Percentiles rank a stretch among this genome's conserved stretches.
Conservation (phyloP, 805 yeast genomes). For the Peterozyma toletana region DNA sequence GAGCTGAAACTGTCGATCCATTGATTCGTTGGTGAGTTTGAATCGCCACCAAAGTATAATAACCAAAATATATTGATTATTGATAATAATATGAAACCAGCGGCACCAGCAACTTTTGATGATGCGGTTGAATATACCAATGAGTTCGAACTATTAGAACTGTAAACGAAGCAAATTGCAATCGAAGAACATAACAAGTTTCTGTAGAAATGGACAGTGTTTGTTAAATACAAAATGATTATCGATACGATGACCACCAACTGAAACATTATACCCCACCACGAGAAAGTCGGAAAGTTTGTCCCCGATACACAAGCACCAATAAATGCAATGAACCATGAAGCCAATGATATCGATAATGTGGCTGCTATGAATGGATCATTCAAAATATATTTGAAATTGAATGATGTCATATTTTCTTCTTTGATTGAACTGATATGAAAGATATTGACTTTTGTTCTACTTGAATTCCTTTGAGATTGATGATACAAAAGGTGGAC, state of each 20-base stretch:
- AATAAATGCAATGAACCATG: constrained; percentile 84
- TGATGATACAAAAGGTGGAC: too few relatives aligned
- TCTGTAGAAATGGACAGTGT: constrained; percentile 65
- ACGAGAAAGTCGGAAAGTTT: constrained; percentile 71
- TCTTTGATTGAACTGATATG: too few relatives aligned
- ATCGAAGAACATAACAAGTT: constrained; percentile 46
- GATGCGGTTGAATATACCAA: constrained; percentile 65
- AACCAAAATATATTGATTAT: constrained; percentile 83
- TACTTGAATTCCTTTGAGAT: too few relatives aligned
- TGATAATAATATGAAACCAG: constrained; percentile 80
- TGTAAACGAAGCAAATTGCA: constrained; percentile 74
- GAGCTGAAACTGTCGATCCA: constrained; percentile 48
- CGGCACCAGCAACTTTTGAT: constrained; percentile 78
- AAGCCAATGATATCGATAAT: constrained; percentile 59
- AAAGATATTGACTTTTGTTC: too few relatives aligned
- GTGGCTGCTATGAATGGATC: constrained; percentile 90
- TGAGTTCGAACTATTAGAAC: constrained; percentile 75
- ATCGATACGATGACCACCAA: constrained; percentile 48
- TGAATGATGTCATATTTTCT: too few relatives aligned
- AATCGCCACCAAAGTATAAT: constrained; percentile 84
- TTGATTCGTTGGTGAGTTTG: constrained; percentile 78
- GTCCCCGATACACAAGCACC: constrained; percentile 34
- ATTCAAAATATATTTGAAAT: constrained; percentile 47
- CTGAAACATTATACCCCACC: constrained; percentile 95
- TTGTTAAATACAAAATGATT: constrained; percentile 46